Base-by-base conservation (phyloP, 352 stramenopile species). In the Pythium folliculosum region DNA sequence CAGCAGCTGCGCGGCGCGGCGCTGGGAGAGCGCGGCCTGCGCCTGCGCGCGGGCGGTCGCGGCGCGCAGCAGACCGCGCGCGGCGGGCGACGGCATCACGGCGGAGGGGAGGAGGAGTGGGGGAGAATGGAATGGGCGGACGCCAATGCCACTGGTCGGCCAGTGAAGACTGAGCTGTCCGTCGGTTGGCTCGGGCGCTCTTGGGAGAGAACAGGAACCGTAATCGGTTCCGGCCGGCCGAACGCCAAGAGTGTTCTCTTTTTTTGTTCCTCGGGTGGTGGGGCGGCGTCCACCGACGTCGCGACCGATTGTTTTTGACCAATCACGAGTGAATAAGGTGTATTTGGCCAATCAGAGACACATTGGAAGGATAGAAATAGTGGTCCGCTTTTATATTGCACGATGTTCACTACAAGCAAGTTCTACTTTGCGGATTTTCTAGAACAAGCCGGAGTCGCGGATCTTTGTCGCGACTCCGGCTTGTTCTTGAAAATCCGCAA, bases 61-160 rank as follows among this genome's bases (percentile, higher is more conserved):
- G 50, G 63, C 49, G 38, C 58, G 65, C 65, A 71, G 58, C 50
- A 71, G 58, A 32, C 44, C 63, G 38, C 45, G 54, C 44, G 55
- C 57, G 45, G 54, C 27, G 25, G 21, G 48, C 47, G 49, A 56
- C 54, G 44, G 38, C 38, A 70, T 70, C 1, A 37, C 17, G 23
- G 13, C 2, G 23, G 5, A 59, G 51, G 25, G 25, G 25, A 7
- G 14, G 25, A 25, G 40, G n/a, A 40, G 44, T 16, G 2, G 8
- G 8, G 53, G 9, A 13, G n/a, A n/a, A n/a, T n/a, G n/a, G n/a
- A n/a, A n/a, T n/a, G n/a, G n/a, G n/a, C n/a, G n/a, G n/a, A n/a
- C n/a, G n/a, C n/a, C n/a, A 17, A 44, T 44, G 35, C 53, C 25
- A 43, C 32, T 57, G 50, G 50, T 32, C 50, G 35, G 22, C 50